Base-by-base conservation (phyloP, 129 eudicot species). In the Solidago caesia region DNA sequence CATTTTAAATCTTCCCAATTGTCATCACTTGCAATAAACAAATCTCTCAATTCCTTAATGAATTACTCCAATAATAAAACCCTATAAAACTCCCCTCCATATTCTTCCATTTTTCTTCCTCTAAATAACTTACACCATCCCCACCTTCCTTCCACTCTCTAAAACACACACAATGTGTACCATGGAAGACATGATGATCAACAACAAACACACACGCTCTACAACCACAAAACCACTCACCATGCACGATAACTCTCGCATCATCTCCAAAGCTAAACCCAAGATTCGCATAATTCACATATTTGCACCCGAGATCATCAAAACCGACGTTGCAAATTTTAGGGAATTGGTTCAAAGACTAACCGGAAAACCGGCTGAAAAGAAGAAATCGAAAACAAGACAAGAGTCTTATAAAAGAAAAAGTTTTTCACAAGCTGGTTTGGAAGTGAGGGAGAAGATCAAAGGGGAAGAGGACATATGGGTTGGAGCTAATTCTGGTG, bases 211-310 rank as follows among this genome's bases (percentile, higher is more conserved):
- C 71, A 73, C 80, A 76, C 83, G 76, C 64, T 53, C 74, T 33
- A 12, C 74, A 33, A 82, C 75, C 48, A 48, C 85, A 70, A 77
- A 60, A 12, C 56, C 88, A 64, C 79, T 89, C 67, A 67, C 84
- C 84, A 79, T 86, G 82, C 90, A 86, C 81, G 82, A 76, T 74
- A 82, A 83, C 55, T 92, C 98, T 26, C 96, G 67, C 29, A 75
- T 81, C 33, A 88, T 92, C 73, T 79, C 96, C 25, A 92, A 92
- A 81, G 39, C 72, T 51, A 88, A 88, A 83, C 98, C 98, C 41
- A 92, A 89, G 74, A 89, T 92, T 53, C 92, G 98, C 71, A 92
- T 92, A 64, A 92, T 92, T 67, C 98, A 92, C 90, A 86, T 92
- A 52, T 89, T 87, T 26, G 96, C 98, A 63, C 98, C 98, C 0